Base-by-base conservation (phyloP, 2,329 filamentous ascomycete species). In the Scytalidium sp. region DNA sequence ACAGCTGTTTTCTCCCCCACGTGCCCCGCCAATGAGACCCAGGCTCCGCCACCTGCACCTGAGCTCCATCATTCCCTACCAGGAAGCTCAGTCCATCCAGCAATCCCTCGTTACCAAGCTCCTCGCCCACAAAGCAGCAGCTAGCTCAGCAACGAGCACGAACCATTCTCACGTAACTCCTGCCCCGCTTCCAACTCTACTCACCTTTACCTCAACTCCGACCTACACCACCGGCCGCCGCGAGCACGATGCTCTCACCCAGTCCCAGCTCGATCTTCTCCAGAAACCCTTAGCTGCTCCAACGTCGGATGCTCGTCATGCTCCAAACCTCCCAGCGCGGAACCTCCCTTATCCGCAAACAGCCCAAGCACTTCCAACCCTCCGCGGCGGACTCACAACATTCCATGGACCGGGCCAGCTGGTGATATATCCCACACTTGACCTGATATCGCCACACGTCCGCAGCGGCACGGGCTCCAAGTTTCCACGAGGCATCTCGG, bases 341-440 rank as follows among this genome's bases (percentile, higher is more conserved):
- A 17, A 17, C 32, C 29, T 17, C 32, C 4, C 25, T 3, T 15
- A n/a, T 27, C 43, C 40, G 21, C 27, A 45, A 21, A 20, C 8
- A 19, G 58, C 63, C 3, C 51, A 59, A 2, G 45, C 65, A 49
- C 66, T 74, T 3, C 66, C 68, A 8, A 64, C 72, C 11, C 67
- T 70, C n/a, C 84, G 94, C 48, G 94, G 94, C 53, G 94, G 94
- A 0, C 84, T 96, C 57, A 92, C 90, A 0, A 97, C 94, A 2
- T 97, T 96, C 72, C 94, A 99, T 66, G 94, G 93, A 0, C 94
- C 93, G 0, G 93, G 93, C 0, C 94, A 99, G 67, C 72, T 96
- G 44, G 88, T 97, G 29, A 83, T 92, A n/a, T 99, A 96, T 75
- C 90, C 93, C 3, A 82, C 97, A 45, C 67, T 96, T n/a, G 90